Conservation (phyloP, 2,329 filamentous ascomycete species). For the Ophiostoma quercus region DNA sequence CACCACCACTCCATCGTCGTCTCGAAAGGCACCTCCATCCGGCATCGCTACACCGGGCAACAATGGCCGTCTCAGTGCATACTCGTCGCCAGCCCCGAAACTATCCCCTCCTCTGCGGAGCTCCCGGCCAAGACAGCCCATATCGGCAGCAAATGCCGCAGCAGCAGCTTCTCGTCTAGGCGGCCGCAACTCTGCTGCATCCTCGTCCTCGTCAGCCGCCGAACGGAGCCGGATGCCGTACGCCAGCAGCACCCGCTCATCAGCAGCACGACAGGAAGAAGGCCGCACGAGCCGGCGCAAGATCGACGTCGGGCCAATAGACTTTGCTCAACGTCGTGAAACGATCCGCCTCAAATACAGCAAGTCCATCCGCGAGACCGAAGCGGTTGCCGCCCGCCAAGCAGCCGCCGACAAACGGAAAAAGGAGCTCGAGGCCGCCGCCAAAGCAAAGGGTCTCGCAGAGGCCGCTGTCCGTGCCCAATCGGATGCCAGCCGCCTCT, state of each 20-base stretch:
- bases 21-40: constrained; percentile 39
- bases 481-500: constrained; percentile 27
- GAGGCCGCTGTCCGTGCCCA: constrained; percentile 34
- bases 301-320: constrained; percentile 65
- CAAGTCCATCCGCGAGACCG: constrained; percentile 71
- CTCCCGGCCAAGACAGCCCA: constrained; percentile 72
- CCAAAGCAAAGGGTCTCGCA: constrained; percentile 40
- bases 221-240: constrained; percentile 18
- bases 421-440: constrained; percentile 46
- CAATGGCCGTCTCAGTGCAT: constrained; percentile 63
- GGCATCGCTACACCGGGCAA: constrained; percentile 44
- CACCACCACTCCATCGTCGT: constrained; percentile 20
- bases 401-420: constrained; percentile 50
- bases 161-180: constrained; percentile 15
- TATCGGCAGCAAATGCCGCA: constrained; percentile 56
- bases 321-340: constrained; percentile 77
- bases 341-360: constrained; percentile 81
- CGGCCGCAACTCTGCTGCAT: constrained; percentile 16
- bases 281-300: constrained; percentile 44
- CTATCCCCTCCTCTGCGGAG: constrained; percentile 74
- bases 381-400: constrained; percentile 53
- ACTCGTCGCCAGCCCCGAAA: constrained; percentile 63
- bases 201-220: constrained; percentile 20
- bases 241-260: constrained; percentile 27
- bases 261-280: constrained; percentile 37